Percentiles rank a stretch among this genome's conserved stretches.
Evolutionary conservation across 768 basidiomycete species (phyloP).

Genomic region (Mycena alexandri): DNA sequence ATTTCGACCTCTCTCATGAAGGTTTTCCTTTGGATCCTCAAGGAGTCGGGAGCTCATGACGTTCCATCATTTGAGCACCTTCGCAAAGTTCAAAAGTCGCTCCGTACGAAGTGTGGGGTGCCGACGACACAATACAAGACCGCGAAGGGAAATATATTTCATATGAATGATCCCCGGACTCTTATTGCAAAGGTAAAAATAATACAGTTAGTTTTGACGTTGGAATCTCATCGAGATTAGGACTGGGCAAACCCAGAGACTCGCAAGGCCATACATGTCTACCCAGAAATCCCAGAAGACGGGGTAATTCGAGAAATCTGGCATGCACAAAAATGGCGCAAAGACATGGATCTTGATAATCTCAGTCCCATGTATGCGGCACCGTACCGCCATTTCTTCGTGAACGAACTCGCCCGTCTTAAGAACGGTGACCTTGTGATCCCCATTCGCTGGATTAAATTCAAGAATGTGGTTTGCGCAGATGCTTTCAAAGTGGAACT

Average conservation of each 20-base stretch:
- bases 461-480: no score
- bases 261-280: slow-evolving; percentile 7
- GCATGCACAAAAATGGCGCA: slow-evolving; percentile 39
- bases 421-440: no score
- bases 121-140: slow-evolving; percentile 15
- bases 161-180: slow-evolving; percentile 27
- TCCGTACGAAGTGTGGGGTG: slow-evolving; percentile 18
- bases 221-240: neutral
- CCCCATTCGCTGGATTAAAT: no score
- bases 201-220: neutral
- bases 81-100: slow-evolving; percentile 5
- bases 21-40: slow-evolving; percentile 27
- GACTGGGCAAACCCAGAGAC: slow-evolving; percentile 19
- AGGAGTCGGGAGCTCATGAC: slow-evolving; percentile 9
- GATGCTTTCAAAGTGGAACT: no score
- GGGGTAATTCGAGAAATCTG: slow-evolving; percentile 16
- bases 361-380: no score
- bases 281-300: slow-evolving; percentile 23
- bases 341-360: no score
- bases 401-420: no score
- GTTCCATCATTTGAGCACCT: slow-evolving; percentile 26
- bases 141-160: slow-evolving; percentile 21
- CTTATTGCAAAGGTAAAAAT: slow-evolving; percentile 19
- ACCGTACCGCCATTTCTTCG: no score
- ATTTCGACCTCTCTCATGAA: slow-evolving; percentile 23